Percentiles rank a stretch among this genome's conserved stretches.
Conservation (phyloP, 768 basidiomycete genomes). For the Boletus pseudopeckii region DNA sequence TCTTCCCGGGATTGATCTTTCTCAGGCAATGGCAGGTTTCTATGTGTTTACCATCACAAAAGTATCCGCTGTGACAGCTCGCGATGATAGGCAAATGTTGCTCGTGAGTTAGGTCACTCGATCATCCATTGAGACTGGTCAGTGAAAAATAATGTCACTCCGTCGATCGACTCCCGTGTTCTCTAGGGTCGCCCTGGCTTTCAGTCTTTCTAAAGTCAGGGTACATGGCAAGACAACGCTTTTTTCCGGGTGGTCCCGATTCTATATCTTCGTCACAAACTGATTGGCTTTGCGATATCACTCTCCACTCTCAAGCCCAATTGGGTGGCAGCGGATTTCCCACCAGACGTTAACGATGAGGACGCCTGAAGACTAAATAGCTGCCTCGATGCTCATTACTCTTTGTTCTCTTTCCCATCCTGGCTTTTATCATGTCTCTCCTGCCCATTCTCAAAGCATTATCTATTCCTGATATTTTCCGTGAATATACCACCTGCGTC, state of each 20-base stretch:
- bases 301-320: conserved; percentile 50
- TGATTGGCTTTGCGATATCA: conserved; percentile 49
- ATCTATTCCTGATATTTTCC: too few species aligned
- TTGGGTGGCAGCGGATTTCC: conserved; percentile 55
- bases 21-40: conserved; percentile 42
- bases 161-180: conserved; percentile 58
- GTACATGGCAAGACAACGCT: conserved; percentile 42
- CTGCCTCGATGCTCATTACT: too few species aligned
- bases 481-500: too few species aligned
- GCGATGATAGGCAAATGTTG: conserved; percentile 28
- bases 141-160: conserved; percentile 44
- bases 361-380: too few species aligned
- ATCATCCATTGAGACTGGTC: neutral
- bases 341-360: conserved; percentile 49
- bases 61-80: conserved; percentile 53
- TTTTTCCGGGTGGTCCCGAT: neutral
- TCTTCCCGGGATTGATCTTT: too few species aligned
- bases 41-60: conserved; percentile 49
- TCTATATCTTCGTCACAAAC: conserved; percentile 48
- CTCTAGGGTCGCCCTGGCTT: conserved; percentile 54
- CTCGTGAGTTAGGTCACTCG: conserved; percentile 13
- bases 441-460: too few species aligned
- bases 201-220: conserved; percentile 52
- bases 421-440: too few species aligned
- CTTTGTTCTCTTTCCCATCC: too few species aligned